Conservation (phyloP, 805 yeast genomes). For the Nematodospora valgi region DNA sequence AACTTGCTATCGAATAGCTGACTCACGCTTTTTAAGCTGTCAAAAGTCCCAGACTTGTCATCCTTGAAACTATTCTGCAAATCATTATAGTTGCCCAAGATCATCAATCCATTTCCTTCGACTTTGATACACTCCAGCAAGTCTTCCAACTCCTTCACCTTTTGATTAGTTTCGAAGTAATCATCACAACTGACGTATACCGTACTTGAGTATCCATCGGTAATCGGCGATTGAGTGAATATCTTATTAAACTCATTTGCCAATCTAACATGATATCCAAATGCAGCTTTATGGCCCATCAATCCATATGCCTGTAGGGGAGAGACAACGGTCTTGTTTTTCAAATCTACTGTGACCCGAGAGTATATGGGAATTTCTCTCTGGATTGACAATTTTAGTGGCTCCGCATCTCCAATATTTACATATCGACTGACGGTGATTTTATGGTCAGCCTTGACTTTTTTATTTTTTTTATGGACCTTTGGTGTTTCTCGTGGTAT, state of each 20-base stretch:
- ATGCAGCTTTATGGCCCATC: constrained; percentile 56
- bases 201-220: constrained; percentile 66
- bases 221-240: constrained; percentile 65
- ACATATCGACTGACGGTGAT: constrained; percentile 65
- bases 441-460: constrained; percentile 32
- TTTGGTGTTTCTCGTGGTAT: constrained; percentile 40
- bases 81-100: constrained; percentile 64
- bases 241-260: constrained; percentile 58
- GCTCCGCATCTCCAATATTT: constrained; percentile 64
- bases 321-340: constrained; percentile 60
- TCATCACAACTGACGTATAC: constrained; percentile 67
- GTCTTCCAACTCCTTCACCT: constrained; percentile 10
- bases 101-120: constrained; percentile 38
- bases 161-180: constrained; percentile 37
- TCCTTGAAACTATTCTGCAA: constrained; percentile 48
- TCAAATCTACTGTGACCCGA: constrained; percentile 74
- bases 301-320: constrained; percentile 68
- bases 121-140: background rate
- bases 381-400: constrained; percentile 54
- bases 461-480: constrained; percentile 28
- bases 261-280: constrained; percentile 73
- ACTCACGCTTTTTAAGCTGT: constrained; percentile 49
- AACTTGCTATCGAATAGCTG: constrained; percentile 70
- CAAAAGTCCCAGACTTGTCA: constrained; percentile 45
- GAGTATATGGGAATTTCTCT: constrained; percentile 69